phyloP scores from a whole-genome alignment of 352 stramenopile species.

The Phytophthora cryptogea region DNA sequence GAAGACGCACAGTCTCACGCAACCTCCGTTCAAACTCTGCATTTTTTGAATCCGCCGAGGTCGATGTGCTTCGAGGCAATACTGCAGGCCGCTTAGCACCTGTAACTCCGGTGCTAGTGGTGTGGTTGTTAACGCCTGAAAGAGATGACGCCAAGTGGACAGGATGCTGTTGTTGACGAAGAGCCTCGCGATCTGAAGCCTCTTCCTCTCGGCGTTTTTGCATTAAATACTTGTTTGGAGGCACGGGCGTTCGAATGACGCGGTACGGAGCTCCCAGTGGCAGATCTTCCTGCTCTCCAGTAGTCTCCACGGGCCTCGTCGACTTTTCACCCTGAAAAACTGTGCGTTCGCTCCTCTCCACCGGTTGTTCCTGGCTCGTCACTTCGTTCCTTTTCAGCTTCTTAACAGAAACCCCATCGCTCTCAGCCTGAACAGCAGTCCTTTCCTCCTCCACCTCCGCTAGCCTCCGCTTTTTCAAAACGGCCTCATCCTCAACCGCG shows the following conservation, averaged over 20 bases:
- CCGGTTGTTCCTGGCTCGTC: conserved; percentile 5
- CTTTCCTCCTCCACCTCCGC: conserved; percentile 13
- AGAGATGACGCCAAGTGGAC: conserved; percentile 10
- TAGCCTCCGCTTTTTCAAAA: conserved; percentile 39
- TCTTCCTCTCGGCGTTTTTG: conserved; percentile 43
- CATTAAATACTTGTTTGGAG: conserved; percentile 56
- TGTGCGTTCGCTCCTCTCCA: conserved; percentile 1
- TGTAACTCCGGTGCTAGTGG: conserved; percentile 15
- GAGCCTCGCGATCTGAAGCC: conserved; percentile 21
- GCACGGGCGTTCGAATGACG: conserved; percentile 43
- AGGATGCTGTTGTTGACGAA: conserved; percentile 24
- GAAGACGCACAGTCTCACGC: conserved; percentile 50
- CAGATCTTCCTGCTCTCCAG: conserved; percentile 6
- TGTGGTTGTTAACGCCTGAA: conserved; percentile 13
- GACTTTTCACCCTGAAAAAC: background rate
- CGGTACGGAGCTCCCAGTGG: conserved; percentile 21
- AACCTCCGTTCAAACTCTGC: conserved; percentile 58
- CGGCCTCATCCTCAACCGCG: conserved; percentile 6
- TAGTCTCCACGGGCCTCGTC: background rate
- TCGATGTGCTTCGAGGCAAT: conserved; percentile 13
- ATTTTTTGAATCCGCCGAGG: conserved; percentile 32
- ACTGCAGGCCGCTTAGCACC: conserved; percentile 9
- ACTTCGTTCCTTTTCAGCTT: conserved; percentile 24
- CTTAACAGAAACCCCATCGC: conserved; percentile 9
- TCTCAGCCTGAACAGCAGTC: conserved; percentile 3